These are phyloP conservation scores for Limtongia smithiae DNA, from an alignment of 805 yeast genomes.

Conservation along the genomic window DNA sequence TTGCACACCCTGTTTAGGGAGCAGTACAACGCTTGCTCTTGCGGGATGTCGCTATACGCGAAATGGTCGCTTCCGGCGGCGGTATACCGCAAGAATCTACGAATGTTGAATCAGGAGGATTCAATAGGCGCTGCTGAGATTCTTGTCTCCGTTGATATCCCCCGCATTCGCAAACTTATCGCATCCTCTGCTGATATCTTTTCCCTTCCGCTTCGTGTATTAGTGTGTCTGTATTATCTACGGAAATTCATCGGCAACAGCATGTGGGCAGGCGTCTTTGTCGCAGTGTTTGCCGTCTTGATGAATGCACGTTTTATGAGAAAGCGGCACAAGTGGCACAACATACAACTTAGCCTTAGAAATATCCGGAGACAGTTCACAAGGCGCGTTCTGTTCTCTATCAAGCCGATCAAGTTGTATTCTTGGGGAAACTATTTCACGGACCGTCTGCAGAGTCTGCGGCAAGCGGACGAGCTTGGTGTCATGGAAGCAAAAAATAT, in stretches of 20 bases:
- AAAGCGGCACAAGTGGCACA: conserved; percentile 67
- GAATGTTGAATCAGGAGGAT: conserved; percentile 53
- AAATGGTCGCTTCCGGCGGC: conserved; percentile 65
- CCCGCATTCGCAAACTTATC: conserved; percentile 60
- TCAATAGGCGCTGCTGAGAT: conserved; percentile 79
- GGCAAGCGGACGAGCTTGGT: conserved; percentile 78
- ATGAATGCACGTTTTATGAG: conserved; percentile 66
- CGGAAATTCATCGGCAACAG: conserved; percentile 68
- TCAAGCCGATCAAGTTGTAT: conserved; percentile 86
- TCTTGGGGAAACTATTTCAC: conserved; percentile 93
- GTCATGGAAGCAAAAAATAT: conserved; percentile 72
- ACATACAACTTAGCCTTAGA: conserved; percentile 83
- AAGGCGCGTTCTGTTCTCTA: conserved; percentile 82
- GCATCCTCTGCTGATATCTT: conserved; percentile 77
- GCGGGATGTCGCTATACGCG: conserved; percentile 59
- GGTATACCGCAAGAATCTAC: conserved; percentile 66
- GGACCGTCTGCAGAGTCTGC: conserved; percentile 66
- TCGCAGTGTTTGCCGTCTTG: conserved; percentile 80
- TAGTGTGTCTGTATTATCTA: conserved; percentile 70
- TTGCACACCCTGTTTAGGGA: conserved; percentile 61
- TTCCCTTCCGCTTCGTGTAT: conserved; percentile 91
- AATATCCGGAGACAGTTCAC: conserved; percentile 89
- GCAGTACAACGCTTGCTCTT: conserved; percentile 53
- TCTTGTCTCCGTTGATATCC: conserved; percentile 70
- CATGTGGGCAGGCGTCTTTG: conserved; percentile 92